Evolutionary conservation across 257 asterid species (phyloP).

Genomic region (Penstemon davidsonii): DNA sequence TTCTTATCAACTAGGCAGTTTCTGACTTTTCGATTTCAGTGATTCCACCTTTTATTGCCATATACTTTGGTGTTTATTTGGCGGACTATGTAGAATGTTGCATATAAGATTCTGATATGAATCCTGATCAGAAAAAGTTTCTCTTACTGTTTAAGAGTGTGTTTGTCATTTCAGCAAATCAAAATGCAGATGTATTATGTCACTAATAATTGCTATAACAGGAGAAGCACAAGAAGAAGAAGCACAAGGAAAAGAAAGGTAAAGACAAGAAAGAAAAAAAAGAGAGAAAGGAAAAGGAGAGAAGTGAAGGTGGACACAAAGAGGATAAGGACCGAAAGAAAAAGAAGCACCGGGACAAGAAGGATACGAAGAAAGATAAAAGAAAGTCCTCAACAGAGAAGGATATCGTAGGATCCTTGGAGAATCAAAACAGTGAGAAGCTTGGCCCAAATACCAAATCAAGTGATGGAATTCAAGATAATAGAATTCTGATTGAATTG

Average conservation of each 20-base stretch:
- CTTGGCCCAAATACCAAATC: conserved; percentile 26
- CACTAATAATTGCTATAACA: conserved; percentile 23
- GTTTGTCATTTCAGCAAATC: neutral
- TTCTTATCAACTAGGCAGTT: conserved; percentile 9
- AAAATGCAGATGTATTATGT: conserved; percentile 1
- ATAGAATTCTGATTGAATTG: conserved; percentile 30
- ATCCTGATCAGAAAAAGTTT: no score
- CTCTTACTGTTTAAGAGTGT: no score
- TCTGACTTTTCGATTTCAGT: neutral
- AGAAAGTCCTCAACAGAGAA: conserved; percentile 38
- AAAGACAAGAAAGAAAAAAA: conserved; percentile 53
- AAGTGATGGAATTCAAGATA: conserved; percentile 14
- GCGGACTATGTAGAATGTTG: no score
- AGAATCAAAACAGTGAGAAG: conserved; percentile 37
- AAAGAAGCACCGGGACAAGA: conserved; percentile 46
- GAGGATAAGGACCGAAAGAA: conserved; percentile 56
- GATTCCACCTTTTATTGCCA: neutral
- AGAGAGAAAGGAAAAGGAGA: conserved; percentile 50
- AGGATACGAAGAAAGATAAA: conserved; percentile 46
- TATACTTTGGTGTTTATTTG: neutral
- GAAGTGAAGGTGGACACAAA: conserved; percentile 42
- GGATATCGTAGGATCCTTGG: conserved; percentile 24
- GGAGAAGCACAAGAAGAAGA: conserved; percentile 53
- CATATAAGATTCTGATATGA: no score
- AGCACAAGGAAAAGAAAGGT: conserved; percentile 53